These are phyloP conservation scores for Phytopythium kandeliae DNA, from an alignment of 352 stramenopile species.

Conservation along the genomic window DNA sequence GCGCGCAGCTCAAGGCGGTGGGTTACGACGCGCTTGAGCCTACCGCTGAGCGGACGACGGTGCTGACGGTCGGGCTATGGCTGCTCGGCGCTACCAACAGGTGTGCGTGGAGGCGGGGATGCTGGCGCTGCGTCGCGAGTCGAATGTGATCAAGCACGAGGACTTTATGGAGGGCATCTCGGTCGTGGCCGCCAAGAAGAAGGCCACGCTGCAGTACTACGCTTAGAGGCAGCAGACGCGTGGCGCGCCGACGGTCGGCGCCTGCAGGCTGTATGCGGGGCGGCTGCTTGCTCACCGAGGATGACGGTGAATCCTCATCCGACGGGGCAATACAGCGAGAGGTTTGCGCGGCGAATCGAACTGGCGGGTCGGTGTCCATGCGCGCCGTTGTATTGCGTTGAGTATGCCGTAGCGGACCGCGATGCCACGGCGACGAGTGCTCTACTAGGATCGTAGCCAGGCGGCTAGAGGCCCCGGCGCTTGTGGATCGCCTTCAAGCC, in stretches of 20 bases:
- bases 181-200: constrained; percentile 97
- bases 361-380: too few species aligned
- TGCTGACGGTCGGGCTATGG: too few species aligned
- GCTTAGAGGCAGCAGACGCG: constrained; percentile 53
- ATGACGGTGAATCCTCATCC: background rate
- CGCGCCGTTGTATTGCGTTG: too few species aligned
- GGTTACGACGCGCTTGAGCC: too few species aligned
- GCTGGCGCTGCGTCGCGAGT: constrained; percentile 94
- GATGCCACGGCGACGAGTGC: too few species aligned
- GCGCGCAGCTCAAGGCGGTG: constrained; percentile 96
- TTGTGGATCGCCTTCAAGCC: background rate
- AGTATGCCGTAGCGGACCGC: too few species aligned
- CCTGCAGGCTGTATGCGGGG: background rate
- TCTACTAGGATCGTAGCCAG: too few species aligned
- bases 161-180: constrained; percentile 99
- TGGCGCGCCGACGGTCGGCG: background rate
- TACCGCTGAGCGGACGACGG: too few species aligned
- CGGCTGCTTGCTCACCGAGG: background rate
- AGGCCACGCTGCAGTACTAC: constrained; percentile 97
- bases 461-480: too few species aligned
- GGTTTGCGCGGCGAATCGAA: background rate
- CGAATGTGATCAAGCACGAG: constrained; percentile 96
- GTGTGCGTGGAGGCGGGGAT: constrained; percentile 99
- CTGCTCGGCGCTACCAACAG: too few species aligned
- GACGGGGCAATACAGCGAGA: background rate